These are phyloP conservation scores for Zymoseptoria brevis DNA, from an alignment of 2,329 filamentous ascomycete genomes.

Conservation along the genomic window DNA sequence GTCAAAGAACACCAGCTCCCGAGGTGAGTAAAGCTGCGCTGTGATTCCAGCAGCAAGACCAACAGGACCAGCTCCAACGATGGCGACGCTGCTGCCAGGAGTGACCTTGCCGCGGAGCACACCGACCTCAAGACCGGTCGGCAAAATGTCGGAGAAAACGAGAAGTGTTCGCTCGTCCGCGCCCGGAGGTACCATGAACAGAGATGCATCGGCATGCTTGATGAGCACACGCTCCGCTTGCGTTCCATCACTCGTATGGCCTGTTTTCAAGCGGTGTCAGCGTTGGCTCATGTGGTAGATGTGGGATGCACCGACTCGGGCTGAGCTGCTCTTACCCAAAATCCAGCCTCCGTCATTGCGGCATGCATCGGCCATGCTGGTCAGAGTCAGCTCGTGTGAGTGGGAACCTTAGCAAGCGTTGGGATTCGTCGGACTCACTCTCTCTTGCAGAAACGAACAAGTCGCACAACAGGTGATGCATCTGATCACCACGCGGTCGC, in stretches of 20 bases:
- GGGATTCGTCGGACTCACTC: constrained; percentile 4
- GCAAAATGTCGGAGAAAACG: constrained; percentile 49
- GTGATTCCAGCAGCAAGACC: constrained; percentile 50
- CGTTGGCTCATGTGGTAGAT: no score
- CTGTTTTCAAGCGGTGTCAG: no score
- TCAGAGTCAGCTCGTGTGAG: constrained; percentile 1
- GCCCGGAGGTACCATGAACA: constrained; percentile 39
- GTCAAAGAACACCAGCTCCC: constrained; percentile 46
- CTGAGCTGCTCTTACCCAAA: constrained; percentile 31
- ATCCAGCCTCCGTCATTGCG: constrained; percentile 45
- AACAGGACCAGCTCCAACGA: constrained; percentile 47
- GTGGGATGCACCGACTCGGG: no score
- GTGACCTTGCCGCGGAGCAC: constrained; percentile 45
- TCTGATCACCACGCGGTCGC: constrained; percentile 42
- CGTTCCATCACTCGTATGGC: constrained; percentile 45
- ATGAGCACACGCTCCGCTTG: constrained; percentile 52
- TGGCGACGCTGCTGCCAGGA: constrained; percentile 46
- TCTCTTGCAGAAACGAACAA: constrained; percentile 44
- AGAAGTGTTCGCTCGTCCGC: constrained; percentile 40
- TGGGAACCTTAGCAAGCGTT: neutral
- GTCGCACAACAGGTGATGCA: constrained; percentile 44
- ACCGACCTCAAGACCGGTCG: constrained; percentile 50
- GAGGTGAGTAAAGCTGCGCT: constrained; percentile 47
- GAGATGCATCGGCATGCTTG: constrained; percentile 43
- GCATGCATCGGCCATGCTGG: constrained; percentile 47